Conservation (phyloP, 345 rosid genomes). For the Lagerstroemia speciosa region DNA sequence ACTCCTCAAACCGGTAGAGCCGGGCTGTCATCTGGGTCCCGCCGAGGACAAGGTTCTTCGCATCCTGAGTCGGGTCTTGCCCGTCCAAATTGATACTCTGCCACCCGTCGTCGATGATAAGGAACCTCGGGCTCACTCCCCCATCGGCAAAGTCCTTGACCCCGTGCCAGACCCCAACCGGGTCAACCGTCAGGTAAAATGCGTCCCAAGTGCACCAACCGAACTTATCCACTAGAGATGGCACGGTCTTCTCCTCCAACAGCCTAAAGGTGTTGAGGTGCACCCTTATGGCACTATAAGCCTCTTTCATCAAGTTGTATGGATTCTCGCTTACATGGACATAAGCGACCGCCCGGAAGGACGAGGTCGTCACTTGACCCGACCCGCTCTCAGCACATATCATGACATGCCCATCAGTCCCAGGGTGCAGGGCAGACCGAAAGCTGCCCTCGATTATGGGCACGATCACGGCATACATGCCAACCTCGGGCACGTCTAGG, state of each 20-base stretch:
- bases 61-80: slow-evolving; percentile 33
- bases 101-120: slow-evolving; percentile 94
- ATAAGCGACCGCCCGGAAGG: slow-evolving; percentile 55
- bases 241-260: slow-evolving; percentile 61
- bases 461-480: slow-evolving; percentile 44
- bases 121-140: slow-evolving; percentile 57
- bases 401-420: slow-evolving; percentile 43
- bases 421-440: slow-evolving; percentile 61
- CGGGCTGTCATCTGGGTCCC: slow-evolving; percentile 86
- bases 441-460: slow-evolving; percentile 65
- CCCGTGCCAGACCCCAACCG: slow-evolving; percentile 65
- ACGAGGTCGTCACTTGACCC: slow-evolving; percentile 32
- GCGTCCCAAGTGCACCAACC: slow-evolving; percentile 99
- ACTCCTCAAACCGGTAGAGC: slow-evolving; percentile 55
- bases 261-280: slow-evolving; percentile 74
- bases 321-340: slow-evolving; percentile 72
- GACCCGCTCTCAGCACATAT: slow-evolving; percentile 71
- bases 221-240: slow-evolving; percentile 54
- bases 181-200: slow-evolving; percentile 74
- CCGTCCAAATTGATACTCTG: slow-evolving; percentile 55
- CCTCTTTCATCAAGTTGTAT: slow-evolving; percentile 66
- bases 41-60: slow-evolving; percentile 63
- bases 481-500: slow-evolving; percentile 51
- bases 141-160: slow-evolving; percentile 57
- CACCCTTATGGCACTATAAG: slow-evolving; percentile 58